These are phyloP conservation scores for Aureobasidium subglaciale DNA, from an alignment of 2,329 filamentous ascomycete species.

Conservation along the genomic window DNA sequence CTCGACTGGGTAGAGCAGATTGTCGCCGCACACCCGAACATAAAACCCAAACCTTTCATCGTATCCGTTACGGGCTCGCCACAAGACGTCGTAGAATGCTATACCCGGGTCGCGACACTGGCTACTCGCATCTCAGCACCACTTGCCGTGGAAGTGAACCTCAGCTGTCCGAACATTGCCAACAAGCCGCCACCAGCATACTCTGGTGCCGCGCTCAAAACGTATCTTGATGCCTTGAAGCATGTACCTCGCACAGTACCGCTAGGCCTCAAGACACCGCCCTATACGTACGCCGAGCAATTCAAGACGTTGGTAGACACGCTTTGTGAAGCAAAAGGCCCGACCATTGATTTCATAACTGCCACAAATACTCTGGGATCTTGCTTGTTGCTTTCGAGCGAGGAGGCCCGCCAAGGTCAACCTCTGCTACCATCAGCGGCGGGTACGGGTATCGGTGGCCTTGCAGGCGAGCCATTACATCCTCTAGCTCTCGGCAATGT, in stretches of 20 bases:
- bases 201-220: constrained; percentile 41
- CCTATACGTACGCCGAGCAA: constrained; percentile 64
- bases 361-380: constrained; percentile 68
- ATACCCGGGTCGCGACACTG: constrained; percentile 40
- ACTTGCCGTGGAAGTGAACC: constrained; percentile 67
- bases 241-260: constrained; percentile 28
- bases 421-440: constrained; percentile 46
- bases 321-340: constrained; percentile 34
- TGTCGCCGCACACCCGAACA: constrained; percentile 51
- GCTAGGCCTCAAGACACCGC: constrained; percentile 66
- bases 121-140: constrained; percentile 35
- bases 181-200: constrained; percentile 65
- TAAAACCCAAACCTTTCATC: constrained; percentile 52
- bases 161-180: constrained; percentile 71
- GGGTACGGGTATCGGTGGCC: constrained; percentile 56
- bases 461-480: constrained; percentile 66
- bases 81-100: constrained; percentile 51
- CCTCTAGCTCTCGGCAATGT: constrained; percentile 71
- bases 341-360: constrained; percentile 61
- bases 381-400: constrained; percentile 49
- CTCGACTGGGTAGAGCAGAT: constrained; percentile 44
- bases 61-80: constrained; percentile 63
- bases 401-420: constrained; percentile 13
- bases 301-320: constrained; percentile 52
- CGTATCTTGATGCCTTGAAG: constrained; percentile 49